Base-by-base conservation (phyloP, 257 asterid genomes). In the Parsonsia alboflavescens region DNA sequence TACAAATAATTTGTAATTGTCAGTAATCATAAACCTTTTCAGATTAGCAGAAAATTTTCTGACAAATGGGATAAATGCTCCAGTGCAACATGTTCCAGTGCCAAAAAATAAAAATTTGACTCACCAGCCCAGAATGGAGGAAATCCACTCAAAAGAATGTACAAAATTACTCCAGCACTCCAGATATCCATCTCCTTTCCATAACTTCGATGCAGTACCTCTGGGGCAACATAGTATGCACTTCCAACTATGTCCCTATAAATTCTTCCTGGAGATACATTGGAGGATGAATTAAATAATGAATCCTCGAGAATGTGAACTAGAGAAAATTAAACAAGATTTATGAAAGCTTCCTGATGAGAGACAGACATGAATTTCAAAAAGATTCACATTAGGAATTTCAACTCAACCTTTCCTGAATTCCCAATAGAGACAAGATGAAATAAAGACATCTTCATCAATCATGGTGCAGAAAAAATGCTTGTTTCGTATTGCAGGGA, bases 121-220 rank as follows among this genome's bases (percentile, higher is more conserved):
- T 54, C 73, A 84, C 87, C 85, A 49, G 71, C 85, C 54, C 71
- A 78, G 21, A 76, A 84, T 0, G 87, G 87, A 70, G 87, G 87
- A 70, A 78, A 80, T 70, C 87, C 87, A 73, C 81, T 49, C 48
- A 84, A 44, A 65, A 84, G 81, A 76, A 84, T 84, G 74, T 84
- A 84, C 8, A 84, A 39, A 15, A 84, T 84, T 44, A 84, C 85
- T 81, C 87, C 87, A 79, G 87, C 85, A 53, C 87, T 84, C 87
- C 87, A 84, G 9, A 84, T 77, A 76, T 84, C 87, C 50, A 73
- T 70, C 70, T 81, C 87, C 65, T 81, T 84, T 15, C 87, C 87
- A 59, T 81, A 84, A 8, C 42, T 73, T 9, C 73, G 75, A 4
- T 9, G 57, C 72, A 84, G 70, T 16, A 84, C 82, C 71, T 84